Percentiles rank a stretch among this genome's conserved stretches.
These are phyloP conservation scores for Ceratocystis variospora DNA, from an alignment of 2,329 filamentous ascomycete species.

Conservation along the genomic window DNA sequence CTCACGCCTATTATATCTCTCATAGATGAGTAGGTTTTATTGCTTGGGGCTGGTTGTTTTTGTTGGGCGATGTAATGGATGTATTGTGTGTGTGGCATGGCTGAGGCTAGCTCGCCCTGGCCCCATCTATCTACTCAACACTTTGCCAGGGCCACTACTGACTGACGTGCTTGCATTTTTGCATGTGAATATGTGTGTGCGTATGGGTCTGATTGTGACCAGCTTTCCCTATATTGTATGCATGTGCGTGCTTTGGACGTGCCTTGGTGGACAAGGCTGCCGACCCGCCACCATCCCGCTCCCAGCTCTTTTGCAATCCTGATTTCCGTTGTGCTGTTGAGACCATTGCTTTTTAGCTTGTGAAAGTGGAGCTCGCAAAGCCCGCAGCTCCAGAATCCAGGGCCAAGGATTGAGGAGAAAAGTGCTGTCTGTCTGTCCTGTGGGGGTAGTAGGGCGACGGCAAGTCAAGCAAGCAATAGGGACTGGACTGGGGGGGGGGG, in stretches of 20 bases:
- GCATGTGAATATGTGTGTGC: conserved; percentile 8
- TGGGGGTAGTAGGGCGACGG: too few relatives aligned
- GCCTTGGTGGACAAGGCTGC: background rate
- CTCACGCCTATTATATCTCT: background rate
- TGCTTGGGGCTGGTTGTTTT: background rate
- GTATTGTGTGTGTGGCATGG: conserved; percentile 3
- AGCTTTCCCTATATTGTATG: background rate
- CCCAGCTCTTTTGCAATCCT: background rate
- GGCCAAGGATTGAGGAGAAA: background rate
- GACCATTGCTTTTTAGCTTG: background rate
- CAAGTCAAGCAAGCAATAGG: too few relatives aligned
- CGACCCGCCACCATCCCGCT: background rate
- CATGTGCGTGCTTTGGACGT: background rate
- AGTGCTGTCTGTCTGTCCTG: too few relatives aligned
- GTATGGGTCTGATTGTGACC: background rate
- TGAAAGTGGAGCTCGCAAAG: background rate
- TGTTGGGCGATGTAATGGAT: background rate
- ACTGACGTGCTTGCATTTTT: background rate
- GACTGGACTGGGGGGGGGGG: too few relatives aligned
- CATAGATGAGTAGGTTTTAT: background rate
- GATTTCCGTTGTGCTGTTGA: conserved; percentile 1
- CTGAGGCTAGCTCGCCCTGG: background rate
- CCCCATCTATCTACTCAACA: background rate
- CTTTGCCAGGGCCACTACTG: background rate
- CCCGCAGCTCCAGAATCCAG: background rate